phyloP scores from a whole-genome alignment of 2,329 filamentous ascomycete species.

The Hypocreales sp. region DNA sequence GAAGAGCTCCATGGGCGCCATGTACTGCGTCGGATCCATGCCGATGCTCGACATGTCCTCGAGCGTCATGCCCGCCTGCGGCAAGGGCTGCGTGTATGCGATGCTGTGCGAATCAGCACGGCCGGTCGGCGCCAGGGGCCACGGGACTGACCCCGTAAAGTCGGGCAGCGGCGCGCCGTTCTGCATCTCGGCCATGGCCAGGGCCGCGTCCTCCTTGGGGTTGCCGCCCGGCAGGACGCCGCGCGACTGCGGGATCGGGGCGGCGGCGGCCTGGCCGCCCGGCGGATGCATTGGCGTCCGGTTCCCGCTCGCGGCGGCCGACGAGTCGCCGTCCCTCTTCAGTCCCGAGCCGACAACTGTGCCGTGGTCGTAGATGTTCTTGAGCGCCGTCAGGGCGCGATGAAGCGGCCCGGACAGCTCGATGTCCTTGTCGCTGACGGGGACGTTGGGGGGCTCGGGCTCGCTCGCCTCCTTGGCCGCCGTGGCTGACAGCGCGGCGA shows the following conservation, averaged over 20 bases:
- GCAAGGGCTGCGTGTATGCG: constrained; percentile 22
- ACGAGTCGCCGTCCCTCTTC: constrained; percentile 32
- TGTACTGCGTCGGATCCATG: constrained; percentile 40
- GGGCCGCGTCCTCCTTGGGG: constrained; percentile 43
- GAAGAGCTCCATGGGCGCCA: constrained; percentile 53
- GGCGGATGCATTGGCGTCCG: constrained; percentile 23
- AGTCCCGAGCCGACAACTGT: constrained; percentile 34
- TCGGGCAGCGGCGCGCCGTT: constrained; percentile 34
- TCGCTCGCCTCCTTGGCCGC: constrained; percentile 45
- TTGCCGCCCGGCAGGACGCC: constrained; percentile 21
- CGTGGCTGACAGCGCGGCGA: constrained; percentile 46
- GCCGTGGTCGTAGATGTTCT: constrained; percentile 52
- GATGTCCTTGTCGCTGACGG: constrained; percentile 42
- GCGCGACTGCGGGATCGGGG: constrained; percentile 11
- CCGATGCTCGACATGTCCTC: constrained; percentile 33
- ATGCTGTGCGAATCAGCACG: constrained; percentile 9
- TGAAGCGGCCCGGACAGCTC: constrained; percentile 46
- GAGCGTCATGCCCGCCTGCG: constrained; percentile 16
- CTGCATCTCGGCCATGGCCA: constrained; percentile 52
- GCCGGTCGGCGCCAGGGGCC: not conserved
- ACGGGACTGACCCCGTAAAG: constrained; percentile 23
- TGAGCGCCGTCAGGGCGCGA: constrained; percentile 43
- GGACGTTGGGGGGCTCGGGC: constrained; percentile 33
- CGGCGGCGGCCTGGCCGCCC: constrained; percentile 8
- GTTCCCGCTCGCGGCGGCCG: constrained; percentile 27